These are phyloP conservation scores for Candida loeiensis DNA, from an alignment of 805 yeast genomes.

Conservation along the genomic window DNA sequence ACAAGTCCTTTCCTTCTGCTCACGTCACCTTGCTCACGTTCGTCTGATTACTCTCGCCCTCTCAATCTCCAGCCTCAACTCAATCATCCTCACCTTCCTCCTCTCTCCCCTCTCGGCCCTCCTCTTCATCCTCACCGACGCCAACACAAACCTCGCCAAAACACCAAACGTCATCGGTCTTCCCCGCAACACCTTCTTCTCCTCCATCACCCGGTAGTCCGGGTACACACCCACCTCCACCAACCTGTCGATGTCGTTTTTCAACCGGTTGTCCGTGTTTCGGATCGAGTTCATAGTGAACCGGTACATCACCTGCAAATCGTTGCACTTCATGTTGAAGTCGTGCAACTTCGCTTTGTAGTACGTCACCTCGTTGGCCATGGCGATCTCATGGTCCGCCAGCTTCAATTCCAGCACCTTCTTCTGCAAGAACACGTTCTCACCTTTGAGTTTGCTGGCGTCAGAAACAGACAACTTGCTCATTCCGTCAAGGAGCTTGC, in stretches of 20 bases:
- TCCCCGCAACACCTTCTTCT: conserved; percentile 13
- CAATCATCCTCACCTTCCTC: conserved; percentile 23
- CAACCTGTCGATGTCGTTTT: conserved; percentile 27
- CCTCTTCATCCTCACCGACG: conserved; percentile 31
- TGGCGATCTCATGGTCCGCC: conserved; percentile 21
- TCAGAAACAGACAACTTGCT: conserved; percentile 7
- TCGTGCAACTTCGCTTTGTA: conserved; percentile 48
- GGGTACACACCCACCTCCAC: conserved; percentile 34
- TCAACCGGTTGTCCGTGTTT: conserved; percentile 24
- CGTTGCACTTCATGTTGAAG: conserved; percentile 31
- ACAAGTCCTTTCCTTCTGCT: too few relatives aligned
- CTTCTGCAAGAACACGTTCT: conserved; percentile 11
- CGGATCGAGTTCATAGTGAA: conserved; percentile 28
- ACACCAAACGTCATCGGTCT: conserved; percentile 26
- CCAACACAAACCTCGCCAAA: conserved; percentile 37
- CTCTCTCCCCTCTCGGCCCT: conserved; percentile 26
- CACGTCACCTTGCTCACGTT: too few relatives aligned
- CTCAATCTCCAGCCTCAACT: conserved; percentile 31
- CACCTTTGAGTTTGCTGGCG: conserved; percentile 6
- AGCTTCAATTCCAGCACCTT: conserved; percentile 18
- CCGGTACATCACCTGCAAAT: conserved; percentile 32
- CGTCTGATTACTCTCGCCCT: conserved; percentile 15
- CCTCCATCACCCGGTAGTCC: conserved; percentile 18
- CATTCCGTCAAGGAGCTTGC: conserved; percentile 9
- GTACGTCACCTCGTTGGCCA: conserved; percentile 42